Evolutionary conservation across 2,329 filamentous ascomycete genomes (phyloP), one percentile per base, ranked within the genome.

Genomic region (Apiospora aurea): DNA sequence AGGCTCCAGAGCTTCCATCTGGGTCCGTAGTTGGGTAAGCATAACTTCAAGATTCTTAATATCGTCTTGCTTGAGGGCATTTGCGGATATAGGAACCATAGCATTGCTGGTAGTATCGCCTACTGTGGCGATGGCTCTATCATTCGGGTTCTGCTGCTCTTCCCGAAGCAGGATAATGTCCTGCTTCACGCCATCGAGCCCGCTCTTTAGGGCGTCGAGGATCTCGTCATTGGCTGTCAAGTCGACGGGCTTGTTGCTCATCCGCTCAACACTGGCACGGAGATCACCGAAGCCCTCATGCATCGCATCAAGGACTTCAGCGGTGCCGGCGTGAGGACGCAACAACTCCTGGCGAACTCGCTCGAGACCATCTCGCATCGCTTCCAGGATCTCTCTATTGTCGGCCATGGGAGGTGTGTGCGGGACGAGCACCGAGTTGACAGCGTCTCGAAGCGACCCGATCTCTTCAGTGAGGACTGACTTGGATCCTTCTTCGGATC

Each of bases 191-290:
- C 88, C 88, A 61, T 93, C 91, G 11, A 98, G 85, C 0, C 95
- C 95, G n/a, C 91, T 88, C 80, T 93, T 97, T 71, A 98, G 87
- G 0, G 94, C 94, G 73, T 97, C 94, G 0, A 98, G 86, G 70
- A 98, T 95, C 81, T 98, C 95, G 75, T 97, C 94, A 73, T 93
- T 96, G 72, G 94, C 91, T 0, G 93, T 95, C 81, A 96, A 88
- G 77, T 97, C 95, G 0, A 90, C 85, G 6, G 95, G 93, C 82
- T 94, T 96, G 79, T 96, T 91, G 29, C 90, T 86, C 21, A 96
- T 87, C 78, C 87, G 88, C 72, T 97, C 95, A 72, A 98, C 92
- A 73, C 94, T 92, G 41, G 87, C 86, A 38, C 93, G 91, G 11
- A 98, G 86, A 67, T 92, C 91, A 74, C 93, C 91, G 8, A 98